A percentile compares a stretch with the other conserved stretches of the same genome.
Conservation (phyloP, 78 protist species). For the Tieghemostelium lacteum region DNA sequence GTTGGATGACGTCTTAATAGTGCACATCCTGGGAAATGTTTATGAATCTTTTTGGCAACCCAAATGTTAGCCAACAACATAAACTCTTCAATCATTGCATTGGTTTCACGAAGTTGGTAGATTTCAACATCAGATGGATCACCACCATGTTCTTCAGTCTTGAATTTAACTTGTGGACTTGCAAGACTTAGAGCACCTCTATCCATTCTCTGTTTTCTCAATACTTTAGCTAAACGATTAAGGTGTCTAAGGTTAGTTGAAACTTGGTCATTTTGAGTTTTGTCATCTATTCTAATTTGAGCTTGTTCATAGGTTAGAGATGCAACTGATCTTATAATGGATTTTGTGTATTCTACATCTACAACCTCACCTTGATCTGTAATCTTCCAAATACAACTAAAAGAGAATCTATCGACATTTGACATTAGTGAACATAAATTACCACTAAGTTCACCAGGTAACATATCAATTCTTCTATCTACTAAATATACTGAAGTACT, state of each 20-base stretch:
- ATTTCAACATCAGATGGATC: conserved; percentile 88
- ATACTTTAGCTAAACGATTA: conserved; percentile 19
- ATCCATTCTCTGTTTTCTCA: conserved; percentile 62
- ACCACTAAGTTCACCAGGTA: conserved; percentile 88
- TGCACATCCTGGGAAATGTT: conserved; percentile 86
- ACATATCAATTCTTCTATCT: conserved; percentile 91
- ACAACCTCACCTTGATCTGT: conserved; percentile 68
- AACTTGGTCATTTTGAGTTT: conserved; percentile 9
- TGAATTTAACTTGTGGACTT: conserved; percentile 92
- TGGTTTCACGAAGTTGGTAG: conserved; percentile 77
- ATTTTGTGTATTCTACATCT: conserved; percentile 70
- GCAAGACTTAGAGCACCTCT: conserved; percentile 93
- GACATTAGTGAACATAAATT: conserved; percentile 91
- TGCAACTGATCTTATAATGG: conserved; percentile 92
- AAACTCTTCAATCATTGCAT: conserved; percentile 95
- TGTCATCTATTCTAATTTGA: conserved; percentile 80
- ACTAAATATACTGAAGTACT: conserved; percentile 92
- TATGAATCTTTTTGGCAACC: conserved; percentile 88
- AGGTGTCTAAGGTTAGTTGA: conserved; percentile 13
- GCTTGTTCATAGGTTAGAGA: conserved; percentile 93
- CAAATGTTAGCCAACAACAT: conserved; percentile 96
- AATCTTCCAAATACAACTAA: conserved; percentile 85
- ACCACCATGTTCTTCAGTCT: conserved; percentile 82
- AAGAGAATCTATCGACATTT: conserved; percentile 93
- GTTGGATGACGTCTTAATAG: conserved; percentile 88